Evolutionary conservation across 768 basidiomycete genomes (phyloP).

Genomic region (Kwoniella shandongensis): DNA sequence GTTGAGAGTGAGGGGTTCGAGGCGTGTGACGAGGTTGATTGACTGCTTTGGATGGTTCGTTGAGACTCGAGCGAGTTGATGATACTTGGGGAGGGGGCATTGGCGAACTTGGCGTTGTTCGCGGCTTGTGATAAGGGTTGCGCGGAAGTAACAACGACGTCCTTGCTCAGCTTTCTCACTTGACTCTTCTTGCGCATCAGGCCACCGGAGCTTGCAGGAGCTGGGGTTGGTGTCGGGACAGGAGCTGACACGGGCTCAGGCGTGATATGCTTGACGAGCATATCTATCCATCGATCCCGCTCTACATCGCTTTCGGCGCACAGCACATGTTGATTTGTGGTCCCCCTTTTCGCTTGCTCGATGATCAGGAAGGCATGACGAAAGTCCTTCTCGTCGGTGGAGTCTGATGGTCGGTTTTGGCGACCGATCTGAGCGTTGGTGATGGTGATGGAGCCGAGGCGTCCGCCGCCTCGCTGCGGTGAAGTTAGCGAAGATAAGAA

Average conservation of each 20-base stretch:
- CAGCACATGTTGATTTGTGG: slow-evolving; percentile 74
- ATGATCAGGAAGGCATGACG: slow-evolving; percentile 97
- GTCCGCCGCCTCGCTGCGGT: slow-evolving; percentile 77
- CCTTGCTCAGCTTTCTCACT: slow-evolving; percentile 34
- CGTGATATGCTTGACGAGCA: slow-evolving; percentile 77
- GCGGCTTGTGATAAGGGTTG: slow-evolving; percentile 32
- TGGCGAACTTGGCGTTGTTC: slow-evolving; percentile 31
- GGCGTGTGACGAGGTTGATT: slow-evolving; percentile 35
- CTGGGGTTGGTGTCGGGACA: neutral
- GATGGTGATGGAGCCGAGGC: slow-evolving; percentile 84
- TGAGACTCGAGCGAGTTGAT: slow-evolving; percentile 41
- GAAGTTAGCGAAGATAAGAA: slow-evolving; percentile 11
- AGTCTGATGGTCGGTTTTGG: slow-evolving; percentile 66
- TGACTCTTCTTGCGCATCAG: slow-evolving; percentile 29
- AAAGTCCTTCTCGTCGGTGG: slow-evolving; percentile 87
- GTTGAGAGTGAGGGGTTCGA: slow-evolving; percentile 18
- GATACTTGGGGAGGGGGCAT: slow-evolving; percentile 42
- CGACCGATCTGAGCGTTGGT: slow-evolving; percentile 95
- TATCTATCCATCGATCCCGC: slow-evolving; percentile 90
- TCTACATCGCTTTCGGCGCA: slow-evolving; percentile 95
- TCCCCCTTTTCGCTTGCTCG: slow-evolving; percentile 56
- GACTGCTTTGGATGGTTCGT: slow-evolving; percentile 39
- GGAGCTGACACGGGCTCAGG: slow-evolving; percentile 19
- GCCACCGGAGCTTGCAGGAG: slow-evolving; percentile 6
- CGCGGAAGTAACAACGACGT: slow-evolving; percentile 42